Evolutionary conservation across 345 rosid genomes (phyloP).

Genomic region (Clausena lansium): DNA sequence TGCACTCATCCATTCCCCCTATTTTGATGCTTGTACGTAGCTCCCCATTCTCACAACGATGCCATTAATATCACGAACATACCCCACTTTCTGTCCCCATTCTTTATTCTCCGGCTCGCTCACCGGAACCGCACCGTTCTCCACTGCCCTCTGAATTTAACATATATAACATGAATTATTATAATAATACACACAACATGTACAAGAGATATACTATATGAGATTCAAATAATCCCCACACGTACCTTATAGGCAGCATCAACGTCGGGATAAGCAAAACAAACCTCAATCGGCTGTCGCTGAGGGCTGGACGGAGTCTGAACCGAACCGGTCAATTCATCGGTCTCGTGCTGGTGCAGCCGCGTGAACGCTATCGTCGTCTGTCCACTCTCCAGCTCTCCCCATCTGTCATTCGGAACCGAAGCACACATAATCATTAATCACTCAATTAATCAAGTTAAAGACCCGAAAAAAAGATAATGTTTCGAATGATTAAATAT

Average conservation of each 20-base stretch:
- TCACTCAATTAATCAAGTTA: too few species aligned
- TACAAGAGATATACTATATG: too few species aligned
- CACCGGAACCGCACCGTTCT: constrained; percentile 66
- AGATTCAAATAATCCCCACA: too few species aligned
- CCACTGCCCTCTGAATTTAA: constrained; percentile 65
- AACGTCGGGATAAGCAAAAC: constrained; percentile 70
- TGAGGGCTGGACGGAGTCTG: constrained; percentile 29
- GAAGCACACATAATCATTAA: too few species aligned
- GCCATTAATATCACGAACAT: constrained; percentile 78
- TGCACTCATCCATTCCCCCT: constrained; percentile 15
- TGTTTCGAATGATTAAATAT: too few species aligned
- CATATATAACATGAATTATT: too few species aligned
- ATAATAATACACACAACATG: too few species aligned
- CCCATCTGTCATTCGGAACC: too few species aligned
- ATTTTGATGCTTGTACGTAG: constrained; percentile 43
- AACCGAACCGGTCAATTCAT: constrained; percentile 64
- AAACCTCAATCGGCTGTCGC: constrained; percentile 65
- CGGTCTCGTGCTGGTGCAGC: constrained; percentile 78
- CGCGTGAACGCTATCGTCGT: constrained; percentile 86
- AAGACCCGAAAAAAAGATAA: too few species aligned
- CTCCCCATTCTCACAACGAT: constrained; percentile 68
- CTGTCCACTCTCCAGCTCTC: constrained; percentile 60
- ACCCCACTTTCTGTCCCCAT: constrained; percentile 91
- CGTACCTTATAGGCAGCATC: constrained; percentile 82
- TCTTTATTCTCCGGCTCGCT: constrained; percentile 73